A percentile compares a stretch with the other conserved stretches of the same genome.
Evolutionary conservation across 305 asterid genomes (phyloP).

Genomic region (Fraxinus angustifolia): DNA sequence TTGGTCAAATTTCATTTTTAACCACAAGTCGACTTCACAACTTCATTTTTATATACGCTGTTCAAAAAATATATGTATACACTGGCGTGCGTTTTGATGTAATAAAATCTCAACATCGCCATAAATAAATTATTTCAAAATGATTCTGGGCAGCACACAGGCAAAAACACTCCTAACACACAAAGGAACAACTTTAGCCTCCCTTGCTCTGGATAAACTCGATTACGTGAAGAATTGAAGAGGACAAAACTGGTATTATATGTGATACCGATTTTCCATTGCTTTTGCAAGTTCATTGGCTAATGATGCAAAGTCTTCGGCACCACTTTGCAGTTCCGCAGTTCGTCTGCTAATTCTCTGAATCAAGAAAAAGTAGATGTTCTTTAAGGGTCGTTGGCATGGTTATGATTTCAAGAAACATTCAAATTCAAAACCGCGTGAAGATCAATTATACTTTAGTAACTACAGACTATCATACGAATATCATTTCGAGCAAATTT

Average conservation of each 20-base stretch:
- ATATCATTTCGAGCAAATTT: neutral
- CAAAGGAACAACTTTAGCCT: neutral
- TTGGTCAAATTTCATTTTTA: neutral
- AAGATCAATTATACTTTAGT: neutral
- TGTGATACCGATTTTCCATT: conserved; percentile 90
- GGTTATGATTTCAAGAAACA: neutral
- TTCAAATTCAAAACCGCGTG: neutral
- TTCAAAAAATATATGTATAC: neutral
- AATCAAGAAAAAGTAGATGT: neutral
- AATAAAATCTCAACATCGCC: neutral
- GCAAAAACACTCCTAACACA: neutral
- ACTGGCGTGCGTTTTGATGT: neutral
- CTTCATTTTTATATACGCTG: neutral
- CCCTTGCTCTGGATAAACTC: conserved; percentile 6
- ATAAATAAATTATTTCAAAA: neutral
- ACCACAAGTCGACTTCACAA: neutral
- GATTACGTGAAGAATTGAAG: neutral
- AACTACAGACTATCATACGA: neutral
- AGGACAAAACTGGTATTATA: conserved; percentile 29
- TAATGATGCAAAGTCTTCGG: conserved; percentile 86
- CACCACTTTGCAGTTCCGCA: conserved; percentile 70
- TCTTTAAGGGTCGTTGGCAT: neutral
- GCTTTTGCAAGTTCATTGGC: conserved; percentile 86
- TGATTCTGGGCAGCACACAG: neutral
- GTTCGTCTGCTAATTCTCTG: conserved; percentile 75